phyloP scores from a whole-genome alignment of 2,329 filamentous ascomycete genomes.

The Westerdykella sp. region DNA sequence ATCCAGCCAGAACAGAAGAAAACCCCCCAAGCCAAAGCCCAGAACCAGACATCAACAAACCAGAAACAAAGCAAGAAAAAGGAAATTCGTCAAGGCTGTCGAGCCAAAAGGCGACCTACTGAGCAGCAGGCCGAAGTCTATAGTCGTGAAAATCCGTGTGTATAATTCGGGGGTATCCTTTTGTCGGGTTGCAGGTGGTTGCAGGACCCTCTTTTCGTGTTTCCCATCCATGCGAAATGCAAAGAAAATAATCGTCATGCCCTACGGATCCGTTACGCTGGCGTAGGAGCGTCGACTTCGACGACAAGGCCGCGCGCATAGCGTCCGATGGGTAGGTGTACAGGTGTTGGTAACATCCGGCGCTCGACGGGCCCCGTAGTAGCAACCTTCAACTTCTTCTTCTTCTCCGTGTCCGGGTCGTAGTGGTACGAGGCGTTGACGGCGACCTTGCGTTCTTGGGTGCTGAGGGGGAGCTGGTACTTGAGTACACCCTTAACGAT shows the following conservation, averaged over 20 bases:
- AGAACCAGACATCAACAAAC: too few relatives aligned
- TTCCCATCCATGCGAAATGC: too few relatives aligned
- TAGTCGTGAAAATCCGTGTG: conserved; percentile 34
- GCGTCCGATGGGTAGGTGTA: conserved; percentile 24
- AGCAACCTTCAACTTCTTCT: conserved; percentile 19
- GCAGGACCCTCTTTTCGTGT: conserved; percentile 3
- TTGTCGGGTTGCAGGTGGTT: conserved; percentile 24
- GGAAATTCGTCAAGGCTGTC: conserved; percentile 22
- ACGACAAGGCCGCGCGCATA: conserved; percentile 2
- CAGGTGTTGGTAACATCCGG: conserved; percentile 13
- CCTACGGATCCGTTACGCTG: not conserved
- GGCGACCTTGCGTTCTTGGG: conserved; percentile 48
- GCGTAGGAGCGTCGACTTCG: not conserved
- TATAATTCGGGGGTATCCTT: conserved; percentile 27
- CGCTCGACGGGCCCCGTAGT: conserved; percentile 2
- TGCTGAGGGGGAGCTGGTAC: conserved; percentile 62
- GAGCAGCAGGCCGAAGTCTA: conserved; percentile 18
- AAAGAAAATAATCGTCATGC: conserved; percentile 3
- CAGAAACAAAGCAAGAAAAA: conserved; percentile 10
- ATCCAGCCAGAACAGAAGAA: not conserved
- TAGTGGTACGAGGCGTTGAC: conserved; percentile 38
- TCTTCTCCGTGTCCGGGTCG: conserved; percentile 32
- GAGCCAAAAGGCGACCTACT: conserved; percentile 7
- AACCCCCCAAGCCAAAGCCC: not conserved
- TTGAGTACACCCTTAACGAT: conserved; percentile 87